A percentile compares a stretch with the other conserved stretches of the same genome.
Conservation (phyloP, 805 yeast species). For the Kodamaea jinghongensis region DNA sequence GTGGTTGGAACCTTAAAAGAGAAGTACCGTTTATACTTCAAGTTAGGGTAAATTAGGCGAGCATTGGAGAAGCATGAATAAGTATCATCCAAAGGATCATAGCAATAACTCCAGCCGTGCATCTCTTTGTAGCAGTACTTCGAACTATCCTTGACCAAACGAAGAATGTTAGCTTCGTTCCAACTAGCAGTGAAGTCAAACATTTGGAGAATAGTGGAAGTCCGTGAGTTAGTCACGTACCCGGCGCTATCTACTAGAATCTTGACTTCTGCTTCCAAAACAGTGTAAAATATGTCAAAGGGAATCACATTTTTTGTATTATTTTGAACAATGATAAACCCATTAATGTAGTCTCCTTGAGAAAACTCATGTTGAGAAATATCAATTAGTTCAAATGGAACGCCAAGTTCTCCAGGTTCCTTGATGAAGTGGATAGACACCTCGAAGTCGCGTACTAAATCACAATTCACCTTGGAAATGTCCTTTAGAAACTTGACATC, state of each 20-base stretch:
- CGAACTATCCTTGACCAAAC: constrained; percentile 25
- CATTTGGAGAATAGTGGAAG: constrained; percentile 23
- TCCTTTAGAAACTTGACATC: no score
- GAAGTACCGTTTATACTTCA: constrained; percentile 36
- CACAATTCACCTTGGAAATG: no score
- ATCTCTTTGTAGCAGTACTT: constrained; percentile 7
- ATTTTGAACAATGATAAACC: constrained; percentile 48
- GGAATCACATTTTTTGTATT: constrained; percentile 40
- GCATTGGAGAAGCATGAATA: constrained; percentile 15
- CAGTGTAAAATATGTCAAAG: constrained; percentile 60
- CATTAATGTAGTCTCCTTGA: constrained; percentile 64
- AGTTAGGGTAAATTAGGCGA: constrained; percentile 16
- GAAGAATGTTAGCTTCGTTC: constrained; percentile 36
- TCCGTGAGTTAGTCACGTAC: background rate
- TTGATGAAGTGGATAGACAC: constrained; percentile 32
- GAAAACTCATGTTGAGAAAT: constrained; percentile 45
- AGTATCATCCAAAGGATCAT: constrained; percentile 20
- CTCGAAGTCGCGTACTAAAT: constrained; percentile 17
- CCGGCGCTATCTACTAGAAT: constrained; percentile 6
- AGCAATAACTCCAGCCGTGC: constrained; percentile 1
- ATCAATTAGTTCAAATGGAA: constrained; percentile 14
- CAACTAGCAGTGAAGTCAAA: constrained; percentile 53
- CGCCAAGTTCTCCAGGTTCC: background rate
- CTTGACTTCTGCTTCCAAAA: constrained; percentile 49
- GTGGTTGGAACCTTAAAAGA: constrained; percentile 39